These are phyloP conservation scores for Zygoascus bituminiphila DNA, from an alignment of 805 yeast genomes.

Conservation along the genomic window DNA sequence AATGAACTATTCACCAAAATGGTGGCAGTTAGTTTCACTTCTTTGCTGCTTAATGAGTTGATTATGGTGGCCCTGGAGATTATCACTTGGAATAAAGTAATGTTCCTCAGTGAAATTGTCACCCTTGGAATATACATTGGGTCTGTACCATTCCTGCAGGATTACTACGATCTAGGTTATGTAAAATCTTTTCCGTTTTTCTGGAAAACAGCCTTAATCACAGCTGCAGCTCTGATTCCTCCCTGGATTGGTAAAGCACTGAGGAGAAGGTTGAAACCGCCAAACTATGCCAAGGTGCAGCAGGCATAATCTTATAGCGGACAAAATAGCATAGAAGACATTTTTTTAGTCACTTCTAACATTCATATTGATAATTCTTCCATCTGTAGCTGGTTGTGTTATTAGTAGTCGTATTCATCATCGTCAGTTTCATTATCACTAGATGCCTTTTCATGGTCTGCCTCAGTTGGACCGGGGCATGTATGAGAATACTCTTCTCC, in stretches of 20 bases:
- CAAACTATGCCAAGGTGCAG: constrained; percentile 95
- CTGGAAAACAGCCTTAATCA: constrained; percentile 61
- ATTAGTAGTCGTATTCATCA: not conserved
- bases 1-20: constrained; percentile 49
- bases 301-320: constrained; percentile 45
- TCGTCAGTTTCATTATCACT: not conserved
- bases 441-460: constrained; percentile 30
- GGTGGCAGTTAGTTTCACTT: constrained; percentile 83
- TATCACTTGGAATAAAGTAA: constrained; percentile 78
- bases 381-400: not conserved
- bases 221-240: constrained; percentile 70
- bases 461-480: constrained; percentile 45
- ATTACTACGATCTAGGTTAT: constrained; percentile 73
- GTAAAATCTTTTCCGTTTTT: constrained; percentile 49
- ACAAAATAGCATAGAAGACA: not conserved
- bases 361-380: not conserved
- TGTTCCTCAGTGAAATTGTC: constrained; percentile 63
- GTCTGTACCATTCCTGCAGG: constrained; percentile 75
- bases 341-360: not conserved
- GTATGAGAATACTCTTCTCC: constrained; percentile 34
- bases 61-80: constrained; percentile 90
- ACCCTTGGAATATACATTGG: constrained; percentile 61
- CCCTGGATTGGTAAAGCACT: constrained; percentile 80
- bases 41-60: constrained; percentile 74
- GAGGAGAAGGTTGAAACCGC: constrained; percentile 75